Percentiles rank a stretch among this genome's conserved stretches.
phyloP scores from a whole-genome alignment of 148 eudicot species.

The Silene conica region DNA sequence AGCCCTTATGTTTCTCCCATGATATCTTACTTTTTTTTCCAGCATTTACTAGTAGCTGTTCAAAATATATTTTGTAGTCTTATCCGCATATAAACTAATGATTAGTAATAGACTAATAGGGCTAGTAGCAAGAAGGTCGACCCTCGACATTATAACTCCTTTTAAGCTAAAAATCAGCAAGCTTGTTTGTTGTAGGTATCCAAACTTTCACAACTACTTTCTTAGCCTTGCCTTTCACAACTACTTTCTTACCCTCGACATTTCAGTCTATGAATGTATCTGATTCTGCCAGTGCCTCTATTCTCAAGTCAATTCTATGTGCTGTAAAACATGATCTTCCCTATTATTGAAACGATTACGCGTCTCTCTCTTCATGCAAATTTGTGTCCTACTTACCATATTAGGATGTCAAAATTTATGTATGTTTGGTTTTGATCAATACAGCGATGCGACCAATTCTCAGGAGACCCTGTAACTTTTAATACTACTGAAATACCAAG shows the following conservation, averaged over 20 bases:
- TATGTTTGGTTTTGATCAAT: background rate
- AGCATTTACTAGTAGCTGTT: background rate
- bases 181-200: no score
- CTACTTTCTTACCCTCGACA: no score
- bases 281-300: slow-evolving; percentile 60
- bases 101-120: background rate
- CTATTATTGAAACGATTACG: background rate
- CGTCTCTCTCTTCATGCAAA: slow-evolving; percentile 2
- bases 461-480: slow-evolving; percentile 39
- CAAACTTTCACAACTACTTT: no score
- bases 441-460: slow-evolving; percentile 77
- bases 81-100: background rate
- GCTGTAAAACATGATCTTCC: slow-evolving; percentile 40
- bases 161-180: no score
- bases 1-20: background rate
- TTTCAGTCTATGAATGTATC: slow-evolving; percentile 65
- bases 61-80: background rate
- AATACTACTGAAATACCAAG: slow-evolving; percentile 32
- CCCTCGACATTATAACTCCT: no score
- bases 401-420: background rate
- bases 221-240: no score
- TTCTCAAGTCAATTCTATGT: slow-evolving; percentile 66
- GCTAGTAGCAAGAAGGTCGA: no score
- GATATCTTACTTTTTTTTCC: no score
- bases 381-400: background rate